Percentiles rank a stretch among this genome's conserved stretches.
Conservation (phyloP, 2,329 filamentous ascomycete genomes). For the Claviceps sp. region DNA sequence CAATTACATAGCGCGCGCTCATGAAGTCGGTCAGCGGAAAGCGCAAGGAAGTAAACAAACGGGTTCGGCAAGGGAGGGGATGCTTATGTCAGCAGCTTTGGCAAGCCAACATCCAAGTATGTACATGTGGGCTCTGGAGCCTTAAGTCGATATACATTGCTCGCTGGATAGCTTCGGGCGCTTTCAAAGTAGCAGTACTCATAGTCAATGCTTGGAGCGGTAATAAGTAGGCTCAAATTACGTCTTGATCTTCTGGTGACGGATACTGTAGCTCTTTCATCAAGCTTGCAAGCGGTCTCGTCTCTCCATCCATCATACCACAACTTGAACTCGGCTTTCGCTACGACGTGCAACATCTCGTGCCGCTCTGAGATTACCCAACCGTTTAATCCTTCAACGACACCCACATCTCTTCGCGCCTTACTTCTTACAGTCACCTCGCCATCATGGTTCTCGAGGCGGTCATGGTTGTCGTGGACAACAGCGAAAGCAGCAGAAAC, state of each 20-base stretch:
- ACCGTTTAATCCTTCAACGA: not conserved
- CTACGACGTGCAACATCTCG: not conserved
- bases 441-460: conserved; percentile 94
- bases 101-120: not conserved
- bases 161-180: fast-evolving
- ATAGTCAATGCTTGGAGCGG: not conserved
- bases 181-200: conserved; percentile 9
- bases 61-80: not conserved
- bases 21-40: conserved; percentile 8
- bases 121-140: not conserved
- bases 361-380: not conserved
- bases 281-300: conserved; percentile 5
- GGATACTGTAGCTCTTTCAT: conserved; percentile 1
- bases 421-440: conserved; percentile 14
- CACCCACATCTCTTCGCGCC: not conserved
- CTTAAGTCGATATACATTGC: conserved; percentile 8
- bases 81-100: conserved; percentile 7
- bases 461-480: conserved; percentile 99
- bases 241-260: conserved; percentile 13
- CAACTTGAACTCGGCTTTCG: not conserved
- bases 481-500: conserved; percentile 96
- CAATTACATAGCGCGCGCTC: conserved; percentile 4
- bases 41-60: conserved; percentile 27
- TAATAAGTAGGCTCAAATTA: conserved; percentile 28
- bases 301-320: not conserved